Percentiles rank a stretch among this genome's conserved stretches.
phyloP scores from a whole-genome alignment of 169 alveolate species.

The Plasmodium sp. region DNA sequence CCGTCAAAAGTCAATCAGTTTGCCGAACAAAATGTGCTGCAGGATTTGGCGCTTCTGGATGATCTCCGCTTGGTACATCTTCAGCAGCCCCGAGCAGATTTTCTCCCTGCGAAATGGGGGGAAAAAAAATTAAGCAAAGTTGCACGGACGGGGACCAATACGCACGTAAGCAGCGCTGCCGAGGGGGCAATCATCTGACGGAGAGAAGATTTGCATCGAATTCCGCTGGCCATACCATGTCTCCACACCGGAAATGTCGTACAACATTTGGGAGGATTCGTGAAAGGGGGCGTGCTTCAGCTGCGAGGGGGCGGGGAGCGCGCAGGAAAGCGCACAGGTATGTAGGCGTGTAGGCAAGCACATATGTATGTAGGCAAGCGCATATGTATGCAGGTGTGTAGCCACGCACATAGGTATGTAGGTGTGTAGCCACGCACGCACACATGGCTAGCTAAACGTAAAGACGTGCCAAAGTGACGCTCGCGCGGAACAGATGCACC shows the following conservation, averaged over 20 bases:
- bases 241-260: conserved; percentile 91
- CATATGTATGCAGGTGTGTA: background rate
- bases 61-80: conserved; percentile 94
- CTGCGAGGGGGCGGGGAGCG: conserved; percentile 7
- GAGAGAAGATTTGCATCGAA: background rate
- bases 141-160: background rate
- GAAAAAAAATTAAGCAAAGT: conserved; percentile 70
- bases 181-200: background rate
- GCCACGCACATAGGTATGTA: background rate
- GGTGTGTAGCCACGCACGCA: background rate
- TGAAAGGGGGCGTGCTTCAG: conserved; percentile 77
- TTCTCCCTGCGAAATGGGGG: conserved; percentile 82
- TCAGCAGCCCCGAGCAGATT: conserved; percentile 89
- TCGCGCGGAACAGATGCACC: background rate
- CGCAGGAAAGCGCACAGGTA: too few relatives aligned
- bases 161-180: background rate
- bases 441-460: too few relatives aligned
- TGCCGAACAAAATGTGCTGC: conserved; percentile 93
- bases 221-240: conserved; percentile 74
- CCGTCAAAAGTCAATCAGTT: conserved; percentile 80
- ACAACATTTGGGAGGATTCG: conserved; percentile 95
- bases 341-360: background rate
- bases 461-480: background rate
- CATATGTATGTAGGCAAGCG: too few relatives aligned
- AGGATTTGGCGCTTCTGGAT: conserved; percentile 92